Evolutionary conservation across 768 basidiomycete genomes (phyloP).

Genomic region (Leccinum fibrillosum): DNA sequence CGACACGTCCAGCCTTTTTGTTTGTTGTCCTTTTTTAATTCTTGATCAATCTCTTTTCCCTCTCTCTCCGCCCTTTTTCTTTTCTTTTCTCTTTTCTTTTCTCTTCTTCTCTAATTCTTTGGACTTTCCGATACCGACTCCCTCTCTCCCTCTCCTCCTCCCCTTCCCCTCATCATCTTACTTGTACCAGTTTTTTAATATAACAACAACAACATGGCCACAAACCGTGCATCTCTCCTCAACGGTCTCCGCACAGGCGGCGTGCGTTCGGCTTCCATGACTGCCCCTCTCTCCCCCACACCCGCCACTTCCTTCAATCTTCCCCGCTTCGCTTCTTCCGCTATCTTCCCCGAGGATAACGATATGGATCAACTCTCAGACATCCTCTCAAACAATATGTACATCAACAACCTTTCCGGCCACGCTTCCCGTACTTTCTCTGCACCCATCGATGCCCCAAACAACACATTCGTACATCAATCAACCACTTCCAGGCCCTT

Average conservation of each 20-base stretch:
- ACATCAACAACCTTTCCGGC: slow-evolving; percentile 39
- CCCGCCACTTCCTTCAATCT: slow-evolving; percentile 61
- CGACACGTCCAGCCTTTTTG: slow-evolving; percentile 13
- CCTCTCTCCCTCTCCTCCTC: no score
- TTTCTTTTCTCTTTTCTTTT: slow-evolving; percentile 16
- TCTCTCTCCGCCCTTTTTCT: neutral
- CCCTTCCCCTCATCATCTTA: neutral
- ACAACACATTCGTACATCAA: slow-evolving; percentile 65
- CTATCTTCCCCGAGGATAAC: slow-evolving; percentile 48
- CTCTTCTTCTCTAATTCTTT: slow-evolving; percentile 12
- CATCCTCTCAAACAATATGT: slow-evolving; percentile 50
- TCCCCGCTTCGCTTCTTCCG: slow-evolving; percentile 46
- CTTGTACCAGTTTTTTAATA: slow-evolving; percentile 26
- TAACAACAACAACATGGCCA: slow-evolving; percentile 36
- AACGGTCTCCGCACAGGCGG: slow-evolving; percentile 88
- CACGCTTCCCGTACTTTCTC: slow-evolving; percentile 55
- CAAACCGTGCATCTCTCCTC: slow-evolving; percentile 79
- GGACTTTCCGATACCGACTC: neutral
- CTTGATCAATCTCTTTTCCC: slow-evolving; percentile 8
- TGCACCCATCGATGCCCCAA: slow-evolving; percentile 65
- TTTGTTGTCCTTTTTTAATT: slow-evolving; percentile 6
- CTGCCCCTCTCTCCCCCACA: slow-evolving; percentile 66
- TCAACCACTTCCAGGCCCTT: slow-evolving; percentile 51
- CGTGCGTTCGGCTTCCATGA: slow-evolving; percentile 68
- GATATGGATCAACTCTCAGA: slow-evolving; percentile 62